phyloP scores from a whole-genome alignment of 805 yeast species.

The Hanseniaspora pseudoguilliermondii region DNA sequence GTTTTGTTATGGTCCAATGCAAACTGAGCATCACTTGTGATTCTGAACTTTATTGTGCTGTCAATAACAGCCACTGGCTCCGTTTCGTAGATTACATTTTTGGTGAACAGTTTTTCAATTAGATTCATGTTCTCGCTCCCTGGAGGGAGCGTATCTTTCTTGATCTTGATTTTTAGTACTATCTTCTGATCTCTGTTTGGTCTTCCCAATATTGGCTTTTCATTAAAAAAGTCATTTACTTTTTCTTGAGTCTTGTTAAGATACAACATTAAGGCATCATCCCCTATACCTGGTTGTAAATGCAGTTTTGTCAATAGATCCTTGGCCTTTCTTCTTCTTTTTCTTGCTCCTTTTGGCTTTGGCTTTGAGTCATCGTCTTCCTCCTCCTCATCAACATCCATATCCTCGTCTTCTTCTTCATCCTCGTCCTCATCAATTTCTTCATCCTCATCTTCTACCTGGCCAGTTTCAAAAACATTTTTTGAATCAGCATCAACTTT shows the following conservation, averaged over 20 bases:
- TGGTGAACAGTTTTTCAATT: background rate
- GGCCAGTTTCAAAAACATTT: slow-evolving; percentile 26
- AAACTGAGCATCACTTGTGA: slow-evolving; percentile 78
- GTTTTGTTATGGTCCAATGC: slow-evolving; percentile 45
- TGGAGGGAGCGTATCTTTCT: slow-evolving; percentile 28
- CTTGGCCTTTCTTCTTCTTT: slow-evolving; percentile 1
- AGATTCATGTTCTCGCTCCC: slow-evolving; percentile 20
- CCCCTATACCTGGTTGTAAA: slow-evolving; percentile 17
- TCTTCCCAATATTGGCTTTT: slow-evolving; percentile 54
- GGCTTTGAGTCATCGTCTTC: background rate
- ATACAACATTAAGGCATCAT: slow-evolving; percentile 21
- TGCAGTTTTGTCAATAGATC: background rate
- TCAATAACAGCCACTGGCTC: slow-evolving; percentile 57
- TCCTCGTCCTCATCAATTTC: slow-evolving; percentile 12
- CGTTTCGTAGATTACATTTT: slow-evolving; percentile 28
- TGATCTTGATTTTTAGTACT: slow-evolving; percentile 46
- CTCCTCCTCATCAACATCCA: slow-evolving; percentile 17
- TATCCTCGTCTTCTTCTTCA: background rate
- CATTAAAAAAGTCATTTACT: slow-evolving; percentile 25
- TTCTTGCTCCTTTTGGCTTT: background rate
- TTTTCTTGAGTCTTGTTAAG: slow-evolving; percentile 30
- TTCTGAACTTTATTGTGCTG: slow-evolving; percentile 63
- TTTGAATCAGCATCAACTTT: slow-evolving; percentile 16
- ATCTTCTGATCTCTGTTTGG: slow-evolving; percentile 43
- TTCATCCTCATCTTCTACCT: slow-evolving; percentile 19